Percentiles rank a stretch among this genome's conserved stretches.
These are phyloP conservation scores for Chaetomium sp. DNA, from an alignment of 2,329 filamentous ascomycete species.

Conservation along the genomic window DNA sequence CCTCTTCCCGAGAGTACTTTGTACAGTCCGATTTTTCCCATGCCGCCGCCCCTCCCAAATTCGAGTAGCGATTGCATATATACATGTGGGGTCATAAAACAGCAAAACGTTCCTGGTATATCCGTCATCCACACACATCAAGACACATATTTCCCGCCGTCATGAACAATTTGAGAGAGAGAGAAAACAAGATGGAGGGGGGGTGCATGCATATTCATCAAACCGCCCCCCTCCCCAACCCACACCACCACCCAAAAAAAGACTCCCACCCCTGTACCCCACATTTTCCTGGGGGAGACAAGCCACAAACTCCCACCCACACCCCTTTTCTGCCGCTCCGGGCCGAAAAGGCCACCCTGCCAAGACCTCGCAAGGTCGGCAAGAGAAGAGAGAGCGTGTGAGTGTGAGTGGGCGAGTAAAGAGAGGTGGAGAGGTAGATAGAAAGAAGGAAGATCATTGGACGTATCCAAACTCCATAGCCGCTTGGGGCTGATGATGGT, in stretches of 20 bases:
- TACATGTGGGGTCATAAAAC: slow-evolving; percentile 14
- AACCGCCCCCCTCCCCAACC: neutral
- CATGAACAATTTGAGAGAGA: slow-evolving; percentile 2
- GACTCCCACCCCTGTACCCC: slow-evolving; percentile 11
- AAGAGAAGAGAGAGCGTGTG: neutral
- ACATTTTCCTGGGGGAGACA: slow-evolving; percentile 18
- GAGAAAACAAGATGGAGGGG: neutral
- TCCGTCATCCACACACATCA: slow-evolving; percentile 15
- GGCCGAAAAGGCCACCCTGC: slow-evolving; percentile 18
- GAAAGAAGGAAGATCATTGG: neutral
- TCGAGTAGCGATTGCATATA: slow-evolving; percentile 12
- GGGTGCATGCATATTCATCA: neutral
- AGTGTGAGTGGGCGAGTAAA: neutral
- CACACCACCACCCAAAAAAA: slow-evolving; percentile 15
- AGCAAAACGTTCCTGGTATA: slow-evolving; percentile 18
- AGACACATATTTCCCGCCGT: slow-evolving; percentile 8
- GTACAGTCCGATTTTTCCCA: slow-evolving; percentile 8
- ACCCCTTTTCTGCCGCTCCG: neutral
- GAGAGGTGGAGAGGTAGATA: neutral
- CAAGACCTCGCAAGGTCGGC: slow-evolving; percentile 1
- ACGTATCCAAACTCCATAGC: slow-evolving; percentile 48
- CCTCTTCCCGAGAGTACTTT: slow-evolving; percentile 1
- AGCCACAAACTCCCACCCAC: slow-evolving; percentile 6
- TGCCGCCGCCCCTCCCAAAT: neutral
- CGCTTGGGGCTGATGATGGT: slow-evolving; percentile 19